These are phyloP conservation scores for Hypocrella siamensis DNA, from an alignment of 2,329 filamentous ascomycete genomes.

Conservation along the genomic window DNA sequence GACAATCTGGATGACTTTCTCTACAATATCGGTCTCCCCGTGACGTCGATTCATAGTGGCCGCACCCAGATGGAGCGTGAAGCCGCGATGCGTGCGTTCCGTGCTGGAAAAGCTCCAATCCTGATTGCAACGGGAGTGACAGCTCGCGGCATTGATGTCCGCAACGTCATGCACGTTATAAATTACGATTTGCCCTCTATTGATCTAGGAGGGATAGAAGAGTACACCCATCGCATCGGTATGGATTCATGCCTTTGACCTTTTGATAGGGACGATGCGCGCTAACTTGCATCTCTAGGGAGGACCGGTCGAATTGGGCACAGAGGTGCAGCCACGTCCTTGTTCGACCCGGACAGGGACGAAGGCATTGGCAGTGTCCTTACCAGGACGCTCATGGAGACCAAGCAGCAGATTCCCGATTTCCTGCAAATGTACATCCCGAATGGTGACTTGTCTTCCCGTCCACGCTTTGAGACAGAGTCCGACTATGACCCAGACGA, in stretches of 20 bases:
- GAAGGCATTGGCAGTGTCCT: slow-evolving; percentile 57
- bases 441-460: slow-evolving; percentile 28
- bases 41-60: slow-evolving; percentile 75
- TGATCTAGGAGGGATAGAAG: slow-evolving; percentile 72
- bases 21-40: slow-evolving; percentile 64
- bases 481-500: slow-evolving; percentile 32
- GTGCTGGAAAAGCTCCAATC: slow-evolving; percentile 57
- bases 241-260: slow-evolving; percentile 14
- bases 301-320: slow-evolving; percentile 92
- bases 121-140: slow-evolving; percentile 76
- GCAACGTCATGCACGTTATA: slow-evolving; percentile 78
- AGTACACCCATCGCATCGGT: slow-evolving; percentile 93
- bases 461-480: slow-evolving; percentile 39
- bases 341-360: slow-evolving; percentile 62
- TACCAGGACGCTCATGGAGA: slow-evolving; percentile 70
- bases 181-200: slow-evolving; percentile 75
- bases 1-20: slow-evolving; percentile 81
- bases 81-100: slow-evolving; percentile 78
- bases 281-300: slow-evolving; percentile 29
- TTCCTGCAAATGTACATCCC: slow-evolving; percentile 57
- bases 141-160: slow-evolving; percentile 78
- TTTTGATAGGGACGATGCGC: not conserved
- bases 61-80: slow-evolving; percentile 86
- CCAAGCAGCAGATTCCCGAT: slow-evolving; percentile 61
- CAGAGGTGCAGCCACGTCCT: slow-evolving; percentile 69